A percentile compares a stretch with the other conserved stretches of the same genome.
Conservation (phyloP, 192 early-diverging fungal species). For the Umbelopsis ramanniana region DNA sequence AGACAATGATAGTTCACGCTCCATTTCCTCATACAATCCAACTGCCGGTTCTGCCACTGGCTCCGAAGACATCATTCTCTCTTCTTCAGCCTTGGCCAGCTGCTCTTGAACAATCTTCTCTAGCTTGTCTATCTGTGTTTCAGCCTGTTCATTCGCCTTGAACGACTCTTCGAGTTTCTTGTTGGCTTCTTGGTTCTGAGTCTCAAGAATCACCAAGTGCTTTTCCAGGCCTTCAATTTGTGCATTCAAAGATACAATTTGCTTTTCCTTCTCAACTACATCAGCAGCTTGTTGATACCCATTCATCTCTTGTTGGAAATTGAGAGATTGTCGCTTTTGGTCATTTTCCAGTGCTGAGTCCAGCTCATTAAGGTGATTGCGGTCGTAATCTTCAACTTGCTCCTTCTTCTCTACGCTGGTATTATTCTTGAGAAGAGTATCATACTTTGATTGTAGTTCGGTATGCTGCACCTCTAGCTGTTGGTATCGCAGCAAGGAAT, state of each 20-base stretch:
- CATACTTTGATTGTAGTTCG: not conserved
- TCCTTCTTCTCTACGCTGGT: not conserved
- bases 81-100: not conserved
- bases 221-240: not conserved
- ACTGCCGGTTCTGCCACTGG: not conserved
- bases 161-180: not conserved
- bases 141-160: slow-evolving; percentile 4
- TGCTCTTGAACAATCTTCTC: slow-evolving; percentile 16
- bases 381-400: not conserved
- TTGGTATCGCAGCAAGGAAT: slow-evolving; percentile 27
- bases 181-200: not conserved
- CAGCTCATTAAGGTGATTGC: not conserved
- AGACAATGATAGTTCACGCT: not conserved
- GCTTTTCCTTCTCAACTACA: not conserved
- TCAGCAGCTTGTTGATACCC: slow-evolving; percentile 7
- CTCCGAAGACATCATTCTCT: not conserved
- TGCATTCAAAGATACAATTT: not conserved
- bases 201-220: not conserved
- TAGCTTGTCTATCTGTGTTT: not conserved
- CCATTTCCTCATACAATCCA: slow-evolving; percentile 13
- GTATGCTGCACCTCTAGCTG: slow-evolving; percentile 1
- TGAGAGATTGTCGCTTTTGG: not conserved
- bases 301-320: slow-evolving; percentile 7
- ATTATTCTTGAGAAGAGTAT: not conserved
- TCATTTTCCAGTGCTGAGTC: not conserved